phyloP scores from a whole-genome alignment of 2,329 filamentous ascomycete species.

The Gaeumannomyces sp. region DNA sequence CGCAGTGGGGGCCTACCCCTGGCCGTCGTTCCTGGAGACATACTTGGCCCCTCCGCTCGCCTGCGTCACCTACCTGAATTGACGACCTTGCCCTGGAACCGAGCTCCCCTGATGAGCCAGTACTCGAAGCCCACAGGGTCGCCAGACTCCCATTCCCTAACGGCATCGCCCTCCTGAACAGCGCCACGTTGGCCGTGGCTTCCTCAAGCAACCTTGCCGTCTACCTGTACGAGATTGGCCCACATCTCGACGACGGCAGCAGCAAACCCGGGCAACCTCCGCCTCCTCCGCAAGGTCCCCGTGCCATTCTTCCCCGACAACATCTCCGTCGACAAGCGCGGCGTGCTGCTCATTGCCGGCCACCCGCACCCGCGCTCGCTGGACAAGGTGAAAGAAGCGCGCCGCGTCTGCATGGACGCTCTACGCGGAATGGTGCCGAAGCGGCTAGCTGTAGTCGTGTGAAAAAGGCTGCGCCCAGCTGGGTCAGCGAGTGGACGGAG shows the following conservation, averaged over 20 bases:
- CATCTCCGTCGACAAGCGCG: conserved; percentile 24
- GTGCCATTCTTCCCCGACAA: conserved; percentile 36
- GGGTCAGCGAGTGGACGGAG: conserved; percentile 10
- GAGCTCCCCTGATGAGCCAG: conserved; percentile 3
- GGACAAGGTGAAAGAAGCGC: conserved; percentile 24
- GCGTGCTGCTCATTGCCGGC: conserved; percentile 32
- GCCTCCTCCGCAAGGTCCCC: conserved; percentile 12
- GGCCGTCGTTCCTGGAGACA: conserved; percentile 28
- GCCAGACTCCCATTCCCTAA: conserved; percentile 34
- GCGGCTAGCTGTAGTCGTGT: neutral
- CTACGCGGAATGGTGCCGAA: neutral
- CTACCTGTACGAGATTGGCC: conserved; percentile 23
- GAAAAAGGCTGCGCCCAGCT: conserved; percentile 18
- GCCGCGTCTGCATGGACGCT: conserved; percentile 29
- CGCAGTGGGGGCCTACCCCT: conserved; percentile 16
- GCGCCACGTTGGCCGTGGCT: conserved; percentile 31
- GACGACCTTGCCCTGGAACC: neutral
- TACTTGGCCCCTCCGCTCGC: conserved; percentile 23
- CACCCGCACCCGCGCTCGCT: conserved; percentile 31
- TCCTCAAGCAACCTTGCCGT: conserved; percentile 25
- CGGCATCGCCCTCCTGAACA: conserved; percentile 33
- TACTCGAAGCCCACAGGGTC: conserved; percentile 22
- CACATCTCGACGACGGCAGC: conserved; percentile 2
- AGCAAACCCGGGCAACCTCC: conserved; percentile 1
- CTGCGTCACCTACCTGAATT: conserved; percentile 29